A percentile compares a stretch with the other conserved stretches of the same genome.
phyloP scores from a whole-genome alignment of 2,329 filamentous ascomycete genomes.

The Fusarium duplospermum region DNA sequence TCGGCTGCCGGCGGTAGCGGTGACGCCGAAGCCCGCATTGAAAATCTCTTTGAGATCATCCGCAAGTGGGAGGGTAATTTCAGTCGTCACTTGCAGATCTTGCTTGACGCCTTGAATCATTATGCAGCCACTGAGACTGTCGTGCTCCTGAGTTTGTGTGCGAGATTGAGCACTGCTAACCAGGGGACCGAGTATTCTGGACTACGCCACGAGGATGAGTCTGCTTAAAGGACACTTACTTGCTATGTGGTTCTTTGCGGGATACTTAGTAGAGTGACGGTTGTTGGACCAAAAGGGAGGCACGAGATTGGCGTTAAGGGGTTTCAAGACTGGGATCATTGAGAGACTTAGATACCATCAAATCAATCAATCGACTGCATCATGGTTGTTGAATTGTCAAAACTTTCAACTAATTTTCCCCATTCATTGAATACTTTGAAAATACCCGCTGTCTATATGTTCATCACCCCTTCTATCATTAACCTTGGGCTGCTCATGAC shows the following conservation, averaged over 20 bases:
- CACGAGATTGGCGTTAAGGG: conserved; percentile 36
- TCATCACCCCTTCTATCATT: neutral
- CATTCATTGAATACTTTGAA: neutral
- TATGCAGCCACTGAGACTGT: conserved; percentile 98
- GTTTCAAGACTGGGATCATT: conserved; percentile 31
- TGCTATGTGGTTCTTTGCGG: neutral
- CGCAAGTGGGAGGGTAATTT: conserved; percentile 95
- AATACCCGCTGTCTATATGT: conserved; percentile 27
- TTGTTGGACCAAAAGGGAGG: conserved; percentile 4
- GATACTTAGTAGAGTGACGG: neutral
- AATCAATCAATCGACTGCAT: neutral
- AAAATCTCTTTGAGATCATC: conserved; percentile 87
- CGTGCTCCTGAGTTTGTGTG: conserved; percentile 88
- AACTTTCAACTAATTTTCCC: neutral
- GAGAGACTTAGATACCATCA: conserved; percentile 42
- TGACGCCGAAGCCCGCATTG: conserved; percentile 63
- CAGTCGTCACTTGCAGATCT: conserved; percentile 88
- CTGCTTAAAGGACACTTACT: conserved; percentile 24
- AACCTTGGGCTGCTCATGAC: neutral
- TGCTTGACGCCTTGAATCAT: conserved; percentile 95
- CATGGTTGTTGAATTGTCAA: neutral
- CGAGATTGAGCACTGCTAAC: conserved; percentile 82
- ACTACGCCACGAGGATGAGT: conserved; percentile 68
- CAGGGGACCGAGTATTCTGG: conserved; percentile 77
- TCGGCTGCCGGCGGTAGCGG: conserved; percentile 43